phyloP scores from a whole-genome alignment of 163 green algal genomes.

The Volvox carteri region DNA sequence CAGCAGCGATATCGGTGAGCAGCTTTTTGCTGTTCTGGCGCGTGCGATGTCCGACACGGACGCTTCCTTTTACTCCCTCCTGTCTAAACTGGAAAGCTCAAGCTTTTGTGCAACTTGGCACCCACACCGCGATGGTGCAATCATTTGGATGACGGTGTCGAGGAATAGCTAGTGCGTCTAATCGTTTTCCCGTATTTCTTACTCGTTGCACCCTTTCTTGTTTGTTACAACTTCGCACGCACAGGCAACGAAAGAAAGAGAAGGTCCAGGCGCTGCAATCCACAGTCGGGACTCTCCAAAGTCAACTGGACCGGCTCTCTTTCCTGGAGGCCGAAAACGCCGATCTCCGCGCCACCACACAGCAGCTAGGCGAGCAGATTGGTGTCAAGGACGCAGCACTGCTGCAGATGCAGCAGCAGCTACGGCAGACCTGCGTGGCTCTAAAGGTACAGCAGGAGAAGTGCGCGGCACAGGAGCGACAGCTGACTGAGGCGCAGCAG shows the following conservation, averaged over 20 bases:
- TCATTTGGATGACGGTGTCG: too few species aligned
- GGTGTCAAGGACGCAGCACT: constrained; percentile 39
- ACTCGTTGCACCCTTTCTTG: too few species aligned
- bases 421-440: background rate
- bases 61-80: too few species aligned
- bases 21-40: too few species aligned
- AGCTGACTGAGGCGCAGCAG: constrained; percentile 29
- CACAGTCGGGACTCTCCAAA: constrained; percentile 60
- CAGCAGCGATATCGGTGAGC: constrained; percentile 76
- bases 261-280: constrained; percentile 66
- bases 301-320: constrained; percentile 17
- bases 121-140: too few species aligned
- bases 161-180: too few species aligned
- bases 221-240: too few species aligned
- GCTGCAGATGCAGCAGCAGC: constrained; percentile 9
- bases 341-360: constrained; percentile 9
- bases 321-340: constrained; percentile 48
- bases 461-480: constrained; percentile 14
- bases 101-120: too few species aligned
- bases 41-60: too few species aligned
- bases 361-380: constrained; percentile 6
- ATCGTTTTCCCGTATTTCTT: too few species aligned
- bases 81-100: too few species aligned
- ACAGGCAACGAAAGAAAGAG: constrained; percentile 71
- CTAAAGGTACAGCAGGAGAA: constrained; percentile 12